Percentiles rank a stretch among this genome's conserved stretches.
Evolutionary conservation across 805 yeast genomes (phyloP).

Genomic region (Metschnikowia colocasiae): DNA sequence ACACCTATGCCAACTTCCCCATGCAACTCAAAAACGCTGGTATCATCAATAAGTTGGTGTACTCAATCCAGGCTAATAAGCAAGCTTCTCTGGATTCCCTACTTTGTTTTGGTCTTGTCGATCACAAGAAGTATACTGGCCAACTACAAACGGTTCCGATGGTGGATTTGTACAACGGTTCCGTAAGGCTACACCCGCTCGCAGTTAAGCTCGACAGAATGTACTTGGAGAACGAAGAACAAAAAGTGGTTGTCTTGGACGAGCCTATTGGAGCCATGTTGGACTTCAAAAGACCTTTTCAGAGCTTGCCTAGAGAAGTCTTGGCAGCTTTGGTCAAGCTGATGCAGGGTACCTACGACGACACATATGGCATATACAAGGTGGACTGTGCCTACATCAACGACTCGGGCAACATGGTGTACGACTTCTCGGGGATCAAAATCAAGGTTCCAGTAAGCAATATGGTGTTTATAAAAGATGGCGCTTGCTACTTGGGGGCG

Average conservation of each 20-base stretch:
- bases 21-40: neutral
- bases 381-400: neutral
- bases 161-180: neutral
- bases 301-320: neutral
- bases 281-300: neutral
- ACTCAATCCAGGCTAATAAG: too few species aligned
- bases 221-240: neutral
- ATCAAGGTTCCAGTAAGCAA: too few species aligned
- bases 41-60: neutral
- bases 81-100: too few species aligned
- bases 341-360: neutral
- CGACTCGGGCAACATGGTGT: neutral
- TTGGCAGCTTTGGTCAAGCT: neutral
- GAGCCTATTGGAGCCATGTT: neutral
- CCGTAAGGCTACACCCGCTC: neutral
- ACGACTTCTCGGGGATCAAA: neutral
- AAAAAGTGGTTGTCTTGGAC: neutral
- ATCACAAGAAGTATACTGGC: neutral
- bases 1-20: neutral
- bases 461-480: neutral
- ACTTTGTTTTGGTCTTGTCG: neutral
- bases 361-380: too few species aligned
- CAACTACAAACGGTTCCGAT: too few species aligned
- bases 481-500: too few species aligned
- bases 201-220: neutral